Evolutionary conservation across 768 basidiomycete genomes (phyloP), one percentile per base, ranked within the genome.

Genomic region (Boletus rex-veris): DNA sequence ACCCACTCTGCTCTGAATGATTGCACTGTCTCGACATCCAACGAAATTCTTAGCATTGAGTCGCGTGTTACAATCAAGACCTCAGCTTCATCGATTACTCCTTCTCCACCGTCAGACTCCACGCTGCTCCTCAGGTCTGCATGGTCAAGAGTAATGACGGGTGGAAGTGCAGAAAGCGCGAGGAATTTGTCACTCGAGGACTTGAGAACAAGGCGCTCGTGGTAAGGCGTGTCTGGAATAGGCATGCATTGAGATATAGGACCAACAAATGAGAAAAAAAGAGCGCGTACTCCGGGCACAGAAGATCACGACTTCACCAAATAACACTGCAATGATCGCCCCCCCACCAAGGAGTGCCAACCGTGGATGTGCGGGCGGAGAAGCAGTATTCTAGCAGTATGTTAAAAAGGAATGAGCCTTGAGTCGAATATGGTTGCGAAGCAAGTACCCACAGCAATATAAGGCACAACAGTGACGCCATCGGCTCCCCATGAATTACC

Each of bases 301-400:
- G 11, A 91, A 74, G 5, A 85, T 84, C 18, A 90, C 81, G 2
- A 87, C 82, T 67, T 91, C 88, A 28, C 88, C 88, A 57, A 89
- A 91, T 60, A 90, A 82, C 7, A 88, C 77, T 33, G 79, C 76
- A 37, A 83, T 69, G 9, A 88, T 62, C 19, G 77, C 73, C 18
- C 86, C 88, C n/a, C 75, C 75, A n/a, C 75, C 71, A 21, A 88
- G 69, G 16, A 84, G 73, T 49, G 81, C 80, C 49, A 91, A 76
- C 42, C 84, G 78, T 36, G 89, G 86, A 63, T 88, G 88, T 55
- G 84, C 82, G 1, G 87, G 86, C 1, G 85, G 85, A 37, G 83
- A 85, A 54, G 77, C 75, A 30, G 82, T 80, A 19, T 81, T 87
- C 88, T 89, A 54, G 31, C 38, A 2, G 16, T 4, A 39, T 12